phyloP scores from a whole-genome alignment of 1,284 basidiomycete species.

The Austroboletus novae-zelandiae region DNA sequence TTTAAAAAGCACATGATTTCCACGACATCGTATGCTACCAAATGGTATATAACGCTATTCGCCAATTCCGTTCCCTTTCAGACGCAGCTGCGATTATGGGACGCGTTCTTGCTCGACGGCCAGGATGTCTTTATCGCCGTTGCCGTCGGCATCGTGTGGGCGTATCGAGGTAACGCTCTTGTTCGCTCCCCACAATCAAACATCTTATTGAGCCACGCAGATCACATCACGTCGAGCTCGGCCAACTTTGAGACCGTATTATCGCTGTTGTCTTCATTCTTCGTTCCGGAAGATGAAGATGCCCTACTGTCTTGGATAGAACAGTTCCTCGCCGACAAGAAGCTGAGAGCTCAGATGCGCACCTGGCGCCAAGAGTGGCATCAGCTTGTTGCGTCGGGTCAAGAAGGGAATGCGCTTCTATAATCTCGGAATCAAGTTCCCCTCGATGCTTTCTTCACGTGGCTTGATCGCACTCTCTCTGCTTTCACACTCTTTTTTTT shows the following conservation, averaged over 20 bases:
- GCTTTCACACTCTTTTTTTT: slow-evolving; percentile 10
- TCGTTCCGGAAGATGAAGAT: slow-evolving; percentile 87
- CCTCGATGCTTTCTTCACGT: slow-evolving; percentile 5
- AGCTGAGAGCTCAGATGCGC: slow-evolving; percentile 65
- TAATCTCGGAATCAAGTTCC: slow-evolving; percentile 33
- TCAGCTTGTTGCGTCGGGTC: slow-evolving; percentile 61
- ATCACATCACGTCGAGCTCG: slow-evolving; percentile 68
- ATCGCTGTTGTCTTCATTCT: slow-evolving; percentile 87
- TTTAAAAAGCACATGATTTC: slow-evolving; percentile 89
- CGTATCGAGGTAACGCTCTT: slow-evolving; percentile 64
- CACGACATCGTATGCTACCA: slow-evolving; percentile 93
- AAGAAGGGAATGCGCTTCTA: slow-evolving; percentile 62
- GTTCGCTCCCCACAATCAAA: neutral
- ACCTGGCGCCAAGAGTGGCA: slow-evolving; percentile 75
- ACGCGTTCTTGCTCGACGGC: slow-evolving; percentile 89
- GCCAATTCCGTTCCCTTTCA: slow-evolving; percentile 96
- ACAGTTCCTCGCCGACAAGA: slow-evolving; percentile 67
- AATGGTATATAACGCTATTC: slow-evolving; percentile 99
- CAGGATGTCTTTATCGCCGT: slow-evolving; percentile 85
- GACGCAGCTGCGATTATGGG: slow-evolving; percentile 93
- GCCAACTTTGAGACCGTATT: slow-evolving; percentile 93
- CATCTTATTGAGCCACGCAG: slow-evolving; percentile 41
- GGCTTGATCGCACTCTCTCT: slow-evolving; percentile 6
- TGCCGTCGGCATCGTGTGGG: slow-evolving; percentile 88
- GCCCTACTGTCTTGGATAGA: slow-evolving; percentile 78